Evolutionary conservation across 805 yeast species (phyloP).

Genomic region (Limtongozyma cylindracea): DNA sequence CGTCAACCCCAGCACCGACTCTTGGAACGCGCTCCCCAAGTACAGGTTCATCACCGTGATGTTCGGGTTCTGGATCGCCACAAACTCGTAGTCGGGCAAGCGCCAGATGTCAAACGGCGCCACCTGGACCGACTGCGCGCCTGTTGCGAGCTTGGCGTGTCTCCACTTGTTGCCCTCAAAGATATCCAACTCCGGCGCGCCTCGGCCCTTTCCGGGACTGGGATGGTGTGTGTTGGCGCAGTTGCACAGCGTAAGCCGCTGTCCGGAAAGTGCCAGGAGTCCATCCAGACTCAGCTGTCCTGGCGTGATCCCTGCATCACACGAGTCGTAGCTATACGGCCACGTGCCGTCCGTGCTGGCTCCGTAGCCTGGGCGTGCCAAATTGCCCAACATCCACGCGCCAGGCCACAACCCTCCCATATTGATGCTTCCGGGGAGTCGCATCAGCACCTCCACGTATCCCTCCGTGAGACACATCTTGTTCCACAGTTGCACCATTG

Average conservation of each 20-base stretch:
- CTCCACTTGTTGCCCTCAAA: constrained; percentile 65
- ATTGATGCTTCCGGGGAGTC: constrained; percentile 57
- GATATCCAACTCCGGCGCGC: constrained; percentile 74
- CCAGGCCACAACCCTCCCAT: constrained; percentile 91
- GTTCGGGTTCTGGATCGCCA: constrained; percentile 6
- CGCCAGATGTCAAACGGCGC: constrained; percentile 19
- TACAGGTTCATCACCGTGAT: constrained; percentile 12
- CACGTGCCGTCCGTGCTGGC: constrained; percentile 83
- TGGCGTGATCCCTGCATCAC: constrained; percentile 90
- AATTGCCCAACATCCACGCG: constrained; percentile 81
- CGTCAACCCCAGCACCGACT: constrained; percentile 12
- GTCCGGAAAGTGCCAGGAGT: constrained; percentile 69
- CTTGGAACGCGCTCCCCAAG: constrained; percentile 13
- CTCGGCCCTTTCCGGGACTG: constrained; percentile 68
- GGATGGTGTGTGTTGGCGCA: constrained; percentile 78
- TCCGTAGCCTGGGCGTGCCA: constrained; percentile 77
- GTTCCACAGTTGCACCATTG: constrained; percentile 87
- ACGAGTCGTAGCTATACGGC: constrained; percentile 75
- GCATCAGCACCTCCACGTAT: constrained; percentile 45
- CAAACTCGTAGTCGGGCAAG: constrained; percentile 12
- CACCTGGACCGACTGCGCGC: constrained; percentile 14
- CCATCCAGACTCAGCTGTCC: constrained; percentile 86
- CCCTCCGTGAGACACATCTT: constrained; percentile 79
- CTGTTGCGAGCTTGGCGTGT: constrained; percentile 3
- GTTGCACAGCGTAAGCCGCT: constrained; percentile 49